Evolutionary conservation across 305 asterid species (phyloP), one percentile per base, ranked within the genome.

Genomic region (Fraxinus sp.): DNA sequence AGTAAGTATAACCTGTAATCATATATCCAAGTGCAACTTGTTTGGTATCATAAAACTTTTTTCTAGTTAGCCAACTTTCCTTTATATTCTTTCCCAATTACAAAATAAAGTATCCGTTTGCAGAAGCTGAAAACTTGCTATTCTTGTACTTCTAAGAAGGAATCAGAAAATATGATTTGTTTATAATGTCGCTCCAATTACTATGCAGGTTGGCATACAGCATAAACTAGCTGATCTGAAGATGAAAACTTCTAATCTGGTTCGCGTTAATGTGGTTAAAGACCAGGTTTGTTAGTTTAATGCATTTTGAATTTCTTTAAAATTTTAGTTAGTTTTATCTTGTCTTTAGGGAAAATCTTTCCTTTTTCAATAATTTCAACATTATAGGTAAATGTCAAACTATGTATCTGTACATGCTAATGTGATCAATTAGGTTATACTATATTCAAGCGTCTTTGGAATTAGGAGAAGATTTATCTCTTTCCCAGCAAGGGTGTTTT

Each of bases 171-270:
- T 66, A 26, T 26, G 37, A 68, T 24, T 24, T 68, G 10, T 71
- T 70, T 62, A 39, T 78, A 26, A 64, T 85, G n/a, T 77, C 77
- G 18, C 76, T 81, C 80, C 83, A 76, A 83, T 78, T 72, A 24
- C 75, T 70, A 9, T 86, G 89, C 94, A 94, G 99, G 96, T 91
- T 83, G 98, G 99, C 74, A 81, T 93, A 88, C 97, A 92, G 85
- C 89, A 92, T 83, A 90, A 92, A 84, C 87, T 86, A 20, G 79
- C 88, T 24, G 91, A 91, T 82, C 78, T 88, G 91, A 95, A 91
- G 93, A 85, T 80, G 87, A 94, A 86, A 90, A 79, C 91, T 37
- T 84, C 89, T 76, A 91, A 90, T 87, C 89, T 93, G 86, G 89
- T 95, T 86, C 93, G 84, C 68, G 96, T 94, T 74, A 86, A 93